Base-by-base conservation (phyloP, 1,284 basidiomycete genomes). In the Cutaneotrichosporon sp. region DNA sequence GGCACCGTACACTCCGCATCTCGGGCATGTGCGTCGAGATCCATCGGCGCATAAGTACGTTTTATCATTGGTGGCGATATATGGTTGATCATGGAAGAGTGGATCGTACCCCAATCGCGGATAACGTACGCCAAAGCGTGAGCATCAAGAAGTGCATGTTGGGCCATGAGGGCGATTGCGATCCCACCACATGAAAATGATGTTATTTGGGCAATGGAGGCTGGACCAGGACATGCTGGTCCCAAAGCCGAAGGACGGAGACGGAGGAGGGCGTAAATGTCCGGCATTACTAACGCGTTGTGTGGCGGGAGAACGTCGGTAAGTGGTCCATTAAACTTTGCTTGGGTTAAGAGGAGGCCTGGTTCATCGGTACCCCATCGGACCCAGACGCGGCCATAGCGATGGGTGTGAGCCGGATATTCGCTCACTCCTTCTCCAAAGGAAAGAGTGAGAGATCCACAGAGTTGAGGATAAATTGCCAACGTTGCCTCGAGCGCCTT, bases 91-190 rank as follows among this genome's bases (percentile, higher is more conserved):
- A 65, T 34, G 5, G 60, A 46, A 10, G 78, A 73, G 58, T 81
- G 74, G 8, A 78, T 64, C 0, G 64, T 59, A 6, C 80, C 75
- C 82, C 82, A 84, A 66, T 82, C 80, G 36, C 73, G 70, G n/a
- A 79, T 72, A 65, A 83, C 83, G 14, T 71, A 72, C 11, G 76
- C 64, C 46, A 83, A 65, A 0, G 79, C 72, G 40, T 80, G 79
- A 4, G 82, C 82, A 65, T 84, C 82, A 2, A 81, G 80, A 6
- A 84, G 57, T 0, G 74, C 70, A 64, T 83, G 82, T 10, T 77
- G 74, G 31, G 81, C 65, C 65, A 80, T 78, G 18, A 82, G 55
- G 4, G 75, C 78, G 22, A 83, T 70, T 6, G 72, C 71, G 0
- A 66, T 30, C 2, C 67, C 69, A 10, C 70, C 69, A 34, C 59